These are phyloP conservation scores for Imleria badia DNA, from an alignment of 768 basidiomycete species.

Conservation along the genomic window DNA sequence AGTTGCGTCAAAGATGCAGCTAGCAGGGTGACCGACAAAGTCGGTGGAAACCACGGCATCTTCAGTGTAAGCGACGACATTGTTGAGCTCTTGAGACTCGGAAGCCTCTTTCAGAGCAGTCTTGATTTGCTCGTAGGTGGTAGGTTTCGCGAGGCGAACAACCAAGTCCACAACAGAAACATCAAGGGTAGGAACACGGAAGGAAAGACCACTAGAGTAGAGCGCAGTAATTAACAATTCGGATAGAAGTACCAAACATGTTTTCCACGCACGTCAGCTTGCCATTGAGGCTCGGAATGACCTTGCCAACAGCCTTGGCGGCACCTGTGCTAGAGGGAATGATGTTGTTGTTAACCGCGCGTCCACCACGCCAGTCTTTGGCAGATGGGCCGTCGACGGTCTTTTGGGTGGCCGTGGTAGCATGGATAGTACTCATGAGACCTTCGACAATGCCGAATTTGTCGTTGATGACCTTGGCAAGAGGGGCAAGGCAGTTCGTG, in stretches of 20 bases:
- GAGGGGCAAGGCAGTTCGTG: slow-evolving; percentile 99
- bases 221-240: slow-evolving; percentile 3
- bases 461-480: slow-evolving; percentile 98
- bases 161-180: slow-evolving; percentile 99
- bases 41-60: slow-evolving; percentile 93
- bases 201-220: slow-evolving; percentile 72
- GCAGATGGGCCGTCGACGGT: slow-evolving; percentile 91
- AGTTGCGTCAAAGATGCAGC: slow-evolving; percentile 90
- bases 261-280: slow-evolving; percentile 84
- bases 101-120: slow-evolving; percentile 75
- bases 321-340: slow-evolving; percentile 99
- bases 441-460: slow-evolving; percentile 95
- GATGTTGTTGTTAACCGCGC: slow-evolving; percentile 96
- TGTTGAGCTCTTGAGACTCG: slow-evolving; percentile 58
- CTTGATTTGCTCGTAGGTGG: slow-evolving; percentile 93
- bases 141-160: slow-evolving; percentile 82
- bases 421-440: slow-evolving; percentile 98
- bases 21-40: slow-evolving; percentile 75
- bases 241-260: neutral
- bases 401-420: slow-evolving; percentile 95
- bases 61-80: slow-evolving; percentile 88
- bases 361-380: slow-evolving; percentile 98
- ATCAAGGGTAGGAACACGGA: slow-evolving; percentile 96
- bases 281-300: slow-evolving; percentile 94
- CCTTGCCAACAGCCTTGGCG: slow-evolving; percentile 98